These are phyloP conservation scores for Clitocybe nebularis DNA, from an alignment of 1,284 basidiomycete species.

Conservation along the genomic window DNA sequence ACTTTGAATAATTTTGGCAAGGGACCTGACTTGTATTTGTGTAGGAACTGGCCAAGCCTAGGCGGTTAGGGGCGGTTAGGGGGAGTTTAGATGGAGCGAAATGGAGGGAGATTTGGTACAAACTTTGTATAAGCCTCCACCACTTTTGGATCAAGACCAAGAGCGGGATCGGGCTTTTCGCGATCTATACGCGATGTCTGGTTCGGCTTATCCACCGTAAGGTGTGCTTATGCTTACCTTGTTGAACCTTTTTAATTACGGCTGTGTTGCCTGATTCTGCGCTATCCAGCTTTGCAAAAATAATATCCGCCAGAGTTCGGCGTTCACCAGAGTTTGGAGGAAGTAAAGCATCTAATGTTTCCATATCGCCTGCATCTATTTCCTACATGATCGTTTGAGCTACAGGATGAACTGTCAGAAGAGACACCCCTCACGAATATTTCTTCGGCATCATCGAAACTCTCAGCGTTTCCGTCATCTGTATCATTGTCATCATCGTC, in stretches of 20 bases:
- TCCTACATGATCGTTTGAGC: slow-evolving; percentile 47
- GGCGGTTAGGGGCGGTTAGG: too few relatives aligned
- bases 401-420: slow-evolving; percentile 7
- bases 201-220: too few relatives aligned
- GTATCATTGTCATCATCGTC: slow-evolving; percentile 51
- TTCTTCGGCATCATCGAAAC: slow-evolving; percentile 44
- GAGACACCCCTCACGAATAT: slow-evolving; percentile 48
- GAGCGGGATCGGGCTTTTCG: slow-evolving; percentile 79
- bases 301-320: slow-evolving; percentile 90
- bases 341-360: slow-evolving; percentile 77
- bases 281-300: slow-evolving; percentile 86
- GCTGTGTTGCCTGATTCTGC: slow-evolving; percentile 47
- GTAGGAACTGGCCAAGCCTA: slow-evolving; percentile 85
- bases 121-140: slow-evolving; percentile 95
- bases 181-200: slow-evolving; percentile 51
- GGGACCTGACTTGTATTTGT: slow-evolving; percentile 92
- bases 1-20: slow-evolving; percentile 99
- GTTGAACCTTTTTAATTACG: slow-evolving; percentile 53
- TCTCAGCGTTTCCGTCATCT: slow-evolving; percentile 40
- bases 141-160: slow-evolving; percentile 94
- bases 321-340: slow-evolving; percentile 71
- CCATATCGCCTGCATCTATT: slow-evolving; percentile 86
- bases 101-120: slow-evolving; percentile 21
- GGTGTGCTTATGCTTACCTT: too few relatives aligned
- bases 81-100: not conserved